Base-by-base conservation (phyloP, 2,329 filamentous ascomycete species). In the Botrytis paeoniae region DNA sequence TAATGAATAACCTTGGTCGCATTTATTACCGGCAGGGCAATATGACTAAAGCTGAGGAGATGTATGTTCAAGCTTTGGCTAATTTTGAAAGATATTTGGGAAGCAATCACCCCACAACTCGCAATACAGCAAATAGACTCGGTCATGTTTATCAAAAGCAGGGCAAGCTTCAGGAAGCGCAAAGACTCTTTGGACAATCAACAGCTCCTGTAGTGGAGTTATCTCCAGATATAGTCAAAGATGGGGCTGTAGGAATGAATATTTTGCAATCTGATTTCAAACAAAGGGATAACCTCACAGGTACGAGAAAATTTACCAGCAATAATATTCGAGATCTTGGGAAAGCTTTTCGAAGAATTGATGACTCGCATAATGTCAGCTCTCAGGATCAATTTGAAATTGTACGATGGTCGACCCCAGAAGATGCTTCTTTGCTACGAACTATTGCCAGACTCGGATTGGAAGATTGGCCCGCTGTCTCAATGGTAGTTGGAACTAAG, bases 11-110 rank as follows among this genome's bases (percentile, higher is more conserved):
- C 29, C 73, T 75, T 16, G 73, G 74, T 10, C 32, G 16, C 43
- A 35, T 74, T 25, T 75, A 75, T 59, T 37, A 37, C 9, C 32
- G 63, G 18, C 73, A 75, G 51, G 73, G 69, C 20, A 60, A 70
- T 45, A 60, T 74, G n/a, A 57, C 57, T 37, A 60, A 73, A 57
- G 72, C 73, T 25, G 76, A 81, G 75, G 73, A 74, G 0, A 82
- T 81, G 77, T 81, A 77, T 37, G 4, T 75, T 6, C 79, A 78
- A 66, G 80, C 70, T 22, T 74, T 82, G 10, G 57, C 75, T 77
- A 75, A 78, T 41, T 71, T 71, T 2, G 75, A 80, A 66, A 77
- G 65, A 66, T 60, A 64, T 16, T 39, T 73, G 37, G 72, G 69
- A 29, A 41, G 16, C 25, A 72, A 71, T 39, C 59, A 74, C 48